Evolutionary conservation across 2,329 filamentous ascomycete species (phyloP), one percentile per base, ranked within the genome.

Genomic region (Cercospora zeae-maydis): DNA sequence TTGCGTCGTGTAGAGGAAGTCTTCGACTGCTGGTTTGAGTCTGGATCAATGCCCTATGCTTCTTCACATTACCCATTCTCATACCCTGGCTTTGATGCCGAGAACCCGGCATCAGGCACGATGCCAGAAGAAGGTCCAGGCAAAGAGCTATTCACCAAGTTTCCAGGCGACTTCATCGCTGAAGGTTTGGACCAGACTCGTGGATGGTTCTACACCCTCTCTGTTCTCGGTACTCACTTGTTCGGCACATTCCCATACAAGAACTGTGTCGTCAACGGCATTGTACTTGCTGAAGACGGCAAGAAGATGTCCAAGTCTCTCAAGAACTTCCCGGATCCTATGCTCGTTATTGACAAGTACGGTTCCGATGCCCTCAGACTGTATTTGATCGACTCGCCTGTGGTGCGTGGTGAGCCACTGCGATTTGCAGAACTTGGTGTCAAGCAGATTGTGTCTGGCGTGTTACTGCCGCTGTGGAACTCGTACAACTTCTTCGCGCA

Each of bases 251-350:
- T 92, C 1, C 92, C 93, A 0, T 97, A 96, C 83, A 88, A 95
- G 79, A 97, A 96, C 75, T 96, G 92, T 71, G 91, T 97, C n/a
- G 92, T 96, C 66, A 97, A 96, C 74, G 93, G 93, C 55, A 95
- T 96, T 66, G 92, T 97, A 4, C 83, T 97, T 42, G 93, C 93
- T 0, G 92, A 96, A 75, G 92, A 96, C 73, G 93, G 93, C 61
- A 97, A 96, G 82, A 98, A 98, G 82, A 98, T 98, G 93, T 96
- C 92, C 6, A 98, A 98, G 79, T 87, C 93, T 59, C 82, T 96
- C 62, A 96, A 97, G 81, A 98, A 98, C 78, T 98, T 96, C 76
- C 93, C 93, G 0, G 92, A 96, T 72, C 93, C 93, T 10, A 81
- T 81, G 61, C 80, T 92, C 57, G 86, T 98, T 69, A 95, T 97